These are phyloP conservation scores for Draba incana DNA, from an alignment of 345 rosid genomes.

Conservation along the genomic window DNA sequence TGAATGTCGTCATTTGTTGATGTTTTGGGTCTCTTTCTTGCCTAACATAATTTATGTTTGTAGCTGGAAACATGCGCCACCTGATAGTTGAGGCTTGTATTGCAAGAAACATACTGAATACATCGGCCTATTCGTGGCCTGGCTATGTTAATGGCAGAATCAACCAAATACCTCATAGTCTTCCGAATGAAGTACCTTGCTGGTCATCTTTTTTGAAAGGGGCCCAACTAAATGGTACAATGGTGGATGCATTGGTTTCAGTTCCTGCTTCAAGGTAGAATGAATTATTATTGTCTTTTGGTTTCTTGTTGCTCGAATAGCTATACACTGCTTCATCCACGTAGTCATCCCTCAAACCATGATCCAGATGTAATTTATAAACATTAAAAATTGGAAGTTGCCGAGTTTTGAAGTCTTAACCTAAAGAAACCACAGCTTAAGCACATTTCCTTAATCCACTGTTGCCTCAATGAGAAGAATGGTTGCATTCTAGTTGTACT, in stretches of 20 bases:
- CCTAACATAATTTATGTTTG: constrained; percentile 31
- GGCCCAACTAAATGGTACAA: constrained; percentile 62
- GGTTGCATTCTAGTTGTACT: constrained; percentile 32
- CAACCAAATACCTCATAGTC: constrained; percentile 62
- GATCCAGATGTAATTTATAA: background rate
- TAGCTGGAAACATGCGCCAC: constrained; percentile 98
- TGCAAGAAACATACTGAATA: constrained; percentile 83
- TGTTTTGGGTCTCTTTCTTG: constrained; percentile 12
- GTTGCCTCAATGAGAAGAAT: constrained; percentile 11
- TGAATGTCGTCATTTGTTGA: constrained; percentile 25
- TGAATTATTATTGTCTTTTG: constrained; percentile 17
- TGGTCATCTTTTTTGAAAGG: constrained; percentile 94
- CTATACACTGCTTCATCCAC: constrained; percentile 19
- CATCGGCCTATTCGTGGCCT: constrained; percentile 90
- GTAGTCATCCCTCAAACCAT: constrained; percentile 22
- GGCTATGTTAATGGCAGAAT: constrained; percentile 81
- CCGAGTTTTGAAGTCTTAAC: background rate
- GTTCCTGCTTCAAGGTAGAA: constrained; percentile 92
- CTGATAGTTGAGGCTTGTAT: constrained; percentile 96
- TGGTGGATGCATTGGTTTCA: constrained; percentile 74
- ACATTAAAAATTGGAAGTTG: background rate
- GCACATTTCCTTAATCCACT: constrained; percentile 3
- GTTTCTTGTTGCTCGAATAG: constrained; percentile 14
- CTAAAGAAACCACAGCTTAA: background rate
- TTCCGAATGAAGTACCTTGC: constrained; percentile 69